Percentiles rank a stretch among this genome's conserved stretches.
phyloP scores from a whole-genome alignment of 345 rosid species.

The Limnanthes douglasii region DNA sequence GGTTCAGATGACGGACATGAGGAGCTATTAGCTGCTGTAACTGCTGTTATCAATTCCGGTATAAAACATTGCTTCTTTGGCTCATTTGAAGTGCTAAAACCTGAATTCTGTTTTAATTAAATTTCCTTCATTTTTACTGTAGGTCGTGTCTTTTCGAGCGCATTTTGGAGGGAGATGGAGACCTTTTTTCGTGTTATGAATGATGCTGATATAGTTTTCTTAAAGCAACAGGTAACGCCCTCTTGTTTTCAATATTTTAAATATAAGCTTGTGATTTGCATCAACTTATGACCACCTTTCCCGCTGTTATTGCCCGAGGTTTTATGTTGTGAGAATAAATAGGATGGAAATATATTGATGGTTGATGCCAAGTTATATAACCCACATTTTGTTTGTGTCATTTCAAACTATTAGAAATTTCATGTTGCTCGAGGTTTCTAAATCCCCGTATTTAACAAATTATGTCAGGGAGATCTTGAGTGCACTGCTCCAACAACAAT shows the following conservation, averaged over 20 bases:
- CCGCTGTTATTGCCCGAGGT: too few relatives aligned
- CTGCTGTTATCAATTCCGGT: slow-evolving; percentile 61
- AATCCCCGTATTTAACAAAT: background rate
- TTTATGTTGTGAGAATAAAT: too few relatives aligned
- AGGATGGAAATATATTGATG: too few relatives aligned
- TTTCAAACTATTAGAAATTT: background rate
- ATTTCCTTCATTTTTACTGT: slow-evolving; percentile 24
- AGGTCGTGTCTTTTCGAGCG: slow-evolving; percentile 35
- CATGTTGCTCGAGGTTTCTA: background rate
- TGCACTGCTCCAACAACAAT: too few relatives aligned
- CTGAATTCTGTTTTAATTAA: slow-evolving; percentile 6
- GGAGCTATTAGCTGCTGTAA: slow-evolving; percentile 83
- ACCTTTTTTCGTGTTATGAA: slow-evolving; percentile 53
- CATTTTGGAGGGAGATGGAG: slow-evolving; percentile 88
- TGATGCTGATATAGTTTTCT: slow-evolving; percentile 46
- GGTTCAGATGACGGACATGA: slow-evolving; percentile 83
- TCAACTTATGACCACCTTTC: background rate
- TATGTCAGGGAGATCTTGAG: slow-evolving; percentile 28
- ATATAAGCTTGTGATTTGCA: too few relatives aligned
- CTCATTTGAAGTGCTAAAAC: slow-evolving; percentile 5
- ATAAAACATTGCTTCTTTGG: slow-evolving; percentile 4
- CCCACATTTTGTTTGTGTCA: background rate
- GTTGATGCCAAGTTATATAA: too few relatives aligned
- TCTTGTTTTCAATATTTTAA: too few relatives aligned
- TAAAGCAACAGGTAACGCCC: slow-evolving; percentile 57